These are phyloP conservation scores for Tricholoma flavovirens DNA, from an alignment of 768 basidiomycete genomes.

Conservation along the genomic window DNA sequence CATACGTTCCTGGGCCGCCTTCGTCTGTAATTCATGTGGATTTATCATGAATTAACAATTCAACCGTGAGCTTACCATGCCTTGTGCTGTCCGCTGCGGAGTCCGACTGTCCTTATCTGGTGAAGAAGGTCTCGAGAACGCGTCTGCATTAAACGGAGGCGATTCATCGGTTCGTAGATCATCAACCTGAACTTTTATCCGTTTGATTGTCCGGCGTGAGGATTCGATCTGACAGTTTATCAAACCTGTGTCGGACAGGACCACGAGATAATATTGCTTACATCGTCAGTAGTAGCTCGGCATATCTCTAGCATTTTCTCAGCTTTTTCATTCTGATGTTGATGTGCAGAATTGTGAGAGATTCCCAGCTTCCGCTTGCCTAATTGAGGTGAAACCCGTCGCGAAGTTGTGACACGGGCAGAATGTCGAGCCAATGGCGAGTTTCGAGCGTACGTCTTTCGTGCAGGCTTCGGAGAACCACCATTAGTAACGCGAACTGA, in stretches of 20 bases:
- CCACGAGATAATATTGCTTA: slow-evolving; percentile 28
- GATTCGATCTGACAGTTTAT: slow-evolving; percentile 52
- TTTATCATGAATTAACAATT: neutral
- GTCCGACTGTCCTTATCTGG: slow-evolving; percentile 52
- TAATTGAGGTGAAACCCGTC: slow-evolving; percentile 50
- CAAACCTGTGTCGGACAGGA: neutral
- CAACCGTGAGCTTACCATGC: slow-evolving; percentile 32
- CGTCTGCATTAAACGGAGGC: slow-evolving; percentile 22
- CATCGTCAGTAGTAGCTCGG: slow-evolving; percentile 60
- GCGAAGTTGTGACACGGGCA: slow-evolving; percentile 41
- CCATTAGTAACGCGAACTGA: slow-evolving; percentile 43
- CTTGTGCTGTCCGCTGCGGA: slow-evolving; percentile 36
- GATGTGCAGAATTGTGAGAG: slow-evolving; percentile 21
- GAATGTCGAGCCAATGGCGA: slow-evolving; percentile 48
- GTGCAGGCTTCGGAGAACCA: slow-evolving; percentile 31
- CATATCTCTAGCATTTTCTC: slow-evolving; percentile 45
- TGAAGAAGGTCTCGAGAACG: slow-evolving; percentile 43
- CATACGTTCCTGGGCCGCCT: slow-evolving; percentile 70
- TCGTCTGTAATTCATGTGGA: slow-evolving; percentile 40
- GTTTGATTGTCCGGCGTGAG: slow-evolving; percentile 66
- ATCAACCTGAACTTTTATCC: slow-evolving; percentile 67
- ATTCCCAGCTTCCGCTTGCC: slow-evolving; percentile 32
- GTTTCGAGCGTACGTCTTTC: slow-evolving; percentile 39
- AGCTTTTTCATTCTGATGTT: slow-evolving; percentile 30
- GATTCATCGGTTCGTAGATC: slow-evolving; percentile 25